Percentiles rank a stretch among this genome's conserved stretches.
These are phyloP conservation scores for Ceratocystis diversiconidia DNA, from an alignment of 2,329 filamentous ascomycete genomes.

Conservation along the genomic window DNA sequence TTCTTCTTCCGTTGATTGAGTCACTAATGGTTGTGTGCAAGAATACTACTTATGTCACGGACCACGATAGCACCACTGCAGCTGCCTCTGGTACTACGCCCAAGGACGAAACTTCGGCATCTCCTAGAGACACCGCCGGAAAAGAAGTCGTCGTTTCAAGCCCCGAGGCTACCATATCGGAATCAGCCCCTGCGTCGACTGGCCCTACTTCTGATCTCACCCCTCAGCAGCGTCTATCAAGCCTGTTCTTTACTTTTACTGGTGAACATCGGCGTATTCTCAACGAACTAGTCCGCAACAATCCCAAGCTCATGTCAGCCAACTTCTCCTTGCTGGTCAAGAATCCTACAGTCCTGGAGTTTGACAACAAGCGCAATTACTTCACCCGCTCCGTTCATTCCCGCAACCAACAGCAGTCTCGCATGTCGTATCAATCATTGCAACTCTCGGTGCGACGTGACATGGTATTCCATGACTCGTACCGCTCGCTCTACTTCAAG, in stretches of 20 bases:
- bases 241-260: constrained; percentile 90
- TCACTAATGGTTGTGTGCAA: constrained; percentile 99
- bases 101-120: neutral
- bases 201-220: constrained; percentile 45
- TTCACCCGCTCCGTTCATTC: constrained; percentile 85
- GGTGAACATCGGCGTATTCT: constrained; percentile 95
- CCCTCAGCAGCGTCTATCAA: constrained; percentile 67
- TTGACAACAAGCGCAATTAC: constrained; percentile 99
- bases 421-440: constrained; percentile 56
- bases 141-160: constrained; percentile 23
- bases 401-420: constrained; percentile 49
- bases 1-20: constrained; percentile 85
- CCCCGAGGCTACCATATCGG: constrained; percentile 26
- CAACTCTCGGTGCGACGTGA: constrained; percentile 85
- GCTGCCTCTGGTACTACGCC: neutral
- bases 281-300: constrained; percentile 93
- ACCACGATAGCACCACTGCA: constrained; percentile 21
- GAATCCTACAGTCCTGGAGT: constrained; percentile 96
- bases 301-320: constrained; percentile 95
- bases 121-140: neutral
- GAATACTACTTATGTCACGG: constrained; percentile 72
- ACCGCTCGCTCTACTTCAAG: constrained; percentile 97
- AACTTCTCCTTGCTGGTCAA: constrained; percentile 93
- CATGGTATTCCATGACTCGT: constrained; percentile 95
- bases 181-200: constrained; percentile 47